Evolutionary conservation across 805 yeast genomes (phyloP), one percentile per base, ranked within the genome.

Genomic region (Metschnikowia kunwiensis): DNA sequence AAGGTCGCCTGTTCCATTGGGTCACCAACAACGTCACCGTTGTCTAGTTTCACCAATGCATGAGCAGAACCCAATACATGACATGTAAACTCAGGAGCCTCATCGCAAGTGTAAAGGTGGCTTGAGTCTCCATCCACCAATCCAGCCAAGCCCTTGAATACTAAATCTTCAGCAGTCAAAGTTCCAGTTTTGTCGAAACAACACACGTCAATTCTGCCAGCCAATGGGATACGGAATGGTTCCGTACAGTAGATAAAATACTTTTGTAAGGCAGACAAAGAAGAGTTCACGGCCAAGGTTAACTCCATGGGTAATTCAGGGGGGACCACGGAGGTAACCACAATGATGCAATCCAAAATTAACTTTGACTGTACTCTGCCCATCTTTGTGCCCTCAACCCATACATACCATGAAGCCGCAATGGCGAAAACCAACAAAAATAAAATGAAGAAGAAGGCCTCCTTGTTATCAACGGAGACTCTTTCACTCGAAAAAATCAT

Each of bases 121-220:
- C 75, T 73, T 32, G 76, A 68, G 51, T 79, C 76, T 14, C 62
- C 65, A 1, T 57, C 49, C 22, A 71, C 62, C 48, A 87, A 74
- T 7, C 96, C 96, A 32, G 97, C 97, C 49, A 91, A 72, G 52
- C 98, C 98, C 70, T 93, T 97, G 55, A 93, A 93, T 15, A 84
- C 89, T 49, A 93, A 74, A 58, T 93, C 97, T 63, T 93, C 98
- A 43, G 94, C 97, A 22, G 98, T 93, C 53, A 93, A 75, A 34
- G 98, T 93, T 63, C 98, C 98, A 33, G 98, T 93, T 58, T 93
- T 93, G 65, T 93, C 98, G 53, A 93, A 93, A 70, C 97, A 93
- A 69, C 98, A 93, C 36, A 93, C 96, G 62, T 93, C 98, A 43
- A 93, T 80, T 68, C 97, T 82, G 53, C 98, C 98, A 38, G 97